Percentiles rank a stretch among this genome's conserved stretches.
Evolutionary conservation across 2,329 filamentous ascomycete species (phyloP).

Genomic region (Hirsutella rhossiliensis): DNA sequence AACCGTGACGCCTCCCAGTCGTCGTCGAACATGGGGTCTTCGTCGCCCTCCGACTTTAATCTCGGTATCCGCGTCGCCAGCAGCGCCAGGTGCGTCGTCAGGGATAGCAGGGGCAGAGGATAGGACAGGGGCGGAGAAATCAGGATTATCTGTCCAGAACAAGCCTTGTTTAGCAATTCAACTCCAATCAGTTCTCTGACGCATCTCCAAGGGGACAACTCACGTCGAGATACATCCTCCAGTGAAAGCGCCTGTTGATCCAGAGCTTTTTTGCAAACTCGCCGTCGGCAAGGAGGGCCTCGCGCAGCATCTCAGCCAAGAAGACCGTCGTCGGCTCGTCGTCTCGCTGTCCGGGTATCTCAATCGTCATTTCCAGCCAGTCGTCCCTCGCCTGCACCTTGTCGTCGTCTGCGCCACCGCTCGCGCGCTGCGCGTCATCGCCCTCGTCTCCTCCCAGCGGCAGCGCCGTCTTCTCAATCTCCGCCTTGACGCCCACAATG

Average conservation of each 20-base stretch:
- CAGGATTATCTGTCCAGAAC: conserved; percentile 59
- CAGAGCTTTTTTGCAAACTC: conserved; percentile 59
- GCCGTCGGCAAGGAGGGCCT: conserved; percentile 68
- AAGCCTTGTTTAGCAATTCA: background rate
- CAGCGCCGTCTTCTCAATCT: conserved; percentile 62
- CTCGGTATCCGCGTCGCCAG: conserved; percentile 75
- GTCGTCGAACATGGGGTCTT: conserved; percentile 95
- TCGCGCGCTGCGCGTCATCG: conserved; percentile 17
- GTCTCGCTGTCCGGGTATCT: conserved; percentile 82
- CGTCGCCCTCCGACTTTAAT: conserved; percentile 79
- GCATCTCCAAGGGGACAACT: conserved; percentile 20
- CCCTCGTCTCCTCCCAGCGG: conserved; percentile 8
- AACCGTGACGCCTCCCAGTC: conserved; percentile 81
- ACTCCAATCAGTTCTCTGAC: background rate
- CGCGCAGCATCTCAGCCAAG: conserved; percentile 74
- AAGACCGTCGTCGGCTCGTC: conserved; percentile 87
- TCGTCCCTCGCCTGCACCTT: conserved; percentile 38
- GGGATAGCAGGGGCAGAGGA: conserved; percentile 79
- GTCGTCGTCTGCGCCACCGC: conserved; percentile 27
- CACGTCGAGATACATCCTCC: conserved; percentile 92
- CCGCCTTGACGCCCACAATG: conserved; percentile 88
- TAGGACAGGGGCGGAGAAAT: conserved; percentile 91
- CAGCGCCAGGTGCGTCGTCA: conserved; percentile 88
- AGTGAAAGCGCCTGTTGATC: conserved; percentile 89
- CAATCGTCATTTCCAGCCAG: conserved; percentile 85